These are phyloP conservation scores for Onygenales sp. DNA, from an alignment of 2,329 filamentous ascomycete species.

Conservation along the genomic window DNA sequence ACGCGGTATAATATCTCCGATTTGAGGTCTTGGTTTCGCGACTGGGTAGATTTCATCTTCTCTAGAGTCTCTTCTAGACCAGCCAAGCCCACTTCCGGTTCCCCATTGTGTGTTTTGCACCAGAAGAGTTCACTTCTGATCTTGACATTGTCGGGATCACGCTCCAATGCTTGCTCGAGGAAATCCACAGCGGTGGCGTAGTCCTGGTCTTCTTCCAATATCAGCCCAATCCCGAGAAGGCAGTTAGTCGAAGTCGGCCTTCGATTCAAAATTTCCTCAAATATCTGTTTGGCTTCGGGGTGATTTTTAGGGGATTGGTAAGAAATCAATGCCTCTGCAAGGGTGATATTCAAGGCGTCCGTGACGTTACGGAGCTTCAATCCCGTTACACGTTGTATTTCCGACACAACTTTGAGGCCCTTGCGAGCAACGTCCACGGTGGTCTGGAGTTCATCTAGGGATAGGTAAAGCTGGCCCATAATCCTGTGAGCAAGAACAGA, in stretches of 20 bases:
- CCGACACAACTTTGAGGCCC: constrained; percentile 52
- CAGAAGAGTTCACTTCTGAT: constrained; percentile 83
- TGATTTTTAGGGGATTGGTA: constrained; percentile 88
- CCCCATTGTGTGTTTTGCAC: constrained; percentile 76
- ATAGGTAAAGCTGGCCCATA: constrained; percentile 72
- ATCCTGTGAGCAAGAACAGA: constrained; percentile 78
- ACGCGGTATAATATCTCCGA: constrained; percentile 81
- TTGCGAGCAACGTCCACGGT: constrained; percentile 71
- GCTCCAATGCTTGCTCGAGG: constrained; percentile 62
- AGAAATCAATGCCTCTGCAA: constrained; percentile 82
- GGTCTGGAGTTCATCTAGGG: constrained; percentile 75
- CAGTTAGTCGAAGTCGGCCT: constrained; percentile 70
- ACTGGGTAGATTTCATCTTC: constrained; percentile 53
- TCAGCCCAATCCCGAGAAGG: constrained; percentile 80
- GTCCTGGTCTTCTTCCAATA: constrained; percentile 88
- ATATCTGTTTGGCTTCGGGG: constrained; percentile 74
- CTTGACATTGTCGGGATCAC: constrained; percentile 64
- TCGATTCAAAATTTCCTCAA: constrained; percentile 68
- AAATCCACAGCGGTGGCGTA: constrained; percentile 75
- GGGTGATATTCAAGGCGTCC: constrained; percentile 65
- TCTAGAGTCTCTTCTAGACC: constrained; percentile 64
- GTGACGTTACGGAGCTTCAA: constrained; percentile 58
- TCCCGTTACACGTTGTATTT: constrained; percentile 58
- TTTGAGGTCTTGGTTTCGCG: constrained; percentile 59
- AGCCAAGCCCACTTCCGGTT: constrained; percentile 57